Evolutionary conservation across 805 yeast species (phyloP).

Genomic region (Yarrowia phangngaensis): DNA sequence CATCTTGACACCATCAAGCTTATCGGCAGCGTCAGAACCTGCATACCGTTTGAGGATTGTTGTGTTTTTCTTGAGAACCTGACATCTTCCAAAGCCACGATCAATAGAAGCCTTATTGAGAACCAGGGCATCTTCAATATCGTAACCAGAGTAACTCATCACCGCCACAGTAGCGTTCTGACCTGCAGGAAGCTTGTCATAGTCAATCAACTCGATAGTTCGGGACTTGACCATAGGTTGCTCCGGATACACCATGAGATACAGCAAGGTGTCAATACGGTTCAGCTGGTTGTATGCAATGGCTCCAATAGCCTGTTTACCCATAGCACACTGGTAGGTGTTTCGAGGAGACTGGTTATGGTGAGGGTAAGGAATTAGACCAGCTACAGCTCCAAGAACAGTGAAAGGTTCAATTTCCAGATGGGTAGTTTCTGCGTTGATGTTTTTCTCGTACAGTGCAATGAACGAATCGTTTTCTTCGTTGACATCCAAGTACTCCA

Average conservation of each 20-base stretch:
- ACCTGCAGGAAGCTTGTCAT: slow-evolving; percentile 96
- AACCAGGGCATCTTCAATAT: slow-evolving; percentile 97
- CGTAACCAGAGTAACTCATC: slow-evolving; percentile 98
- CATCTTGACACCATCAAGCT: slow-evolving; percentile 85
- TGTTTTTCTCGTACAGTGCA: slow-evolving; percentile 77
- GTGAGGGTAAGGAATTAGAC: slow-evolving; percentile 87
- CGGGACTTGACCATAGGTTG: slow-evolving; percentile 99
- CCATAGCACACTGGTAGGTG: slow-evolving; percentile 94
- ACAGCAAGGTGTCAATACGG: slow-evolving; percentile 89
- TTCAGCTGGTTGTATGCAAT: slow-evolving; percentile 95
- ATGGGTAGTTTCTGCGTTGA: slow-evolving; percentile 65
- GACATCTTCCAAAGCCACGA: slow-evolving; percentile 97
- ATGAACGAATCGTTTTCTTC: slow-evolving; percentile 93
- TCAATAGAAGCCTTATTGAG: slow-evolving; percentile 89
- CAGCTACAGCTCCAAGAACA: slow-evolving; percentile 88
- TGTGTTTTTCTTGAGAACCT: slow-evolving; percentile 87
- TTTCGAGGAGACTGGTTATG: slow-evolving; percentile 91
- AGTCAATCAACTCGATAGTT: slow-evolving; percentile 90
- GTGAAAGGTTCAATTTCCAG: slow-evolving; percentile 95
- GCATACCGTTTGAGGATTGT: slow-evolving; percentile 86
- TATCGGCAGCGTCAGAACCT: slow-evolving; percentile 79
- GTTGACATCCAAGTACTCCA: slow-evolving; percentile 93
- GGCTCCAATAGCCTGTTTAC: slow-evolving; percentile 99
- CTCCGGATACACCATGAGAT: slow-evolving; percentile 97
- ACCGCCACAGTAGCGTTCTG: slow-evolving; percentile 99